Conservation (phyloP, 2,329 filamentous ascomycete species). For the Seiridium cupressi region DNA sequence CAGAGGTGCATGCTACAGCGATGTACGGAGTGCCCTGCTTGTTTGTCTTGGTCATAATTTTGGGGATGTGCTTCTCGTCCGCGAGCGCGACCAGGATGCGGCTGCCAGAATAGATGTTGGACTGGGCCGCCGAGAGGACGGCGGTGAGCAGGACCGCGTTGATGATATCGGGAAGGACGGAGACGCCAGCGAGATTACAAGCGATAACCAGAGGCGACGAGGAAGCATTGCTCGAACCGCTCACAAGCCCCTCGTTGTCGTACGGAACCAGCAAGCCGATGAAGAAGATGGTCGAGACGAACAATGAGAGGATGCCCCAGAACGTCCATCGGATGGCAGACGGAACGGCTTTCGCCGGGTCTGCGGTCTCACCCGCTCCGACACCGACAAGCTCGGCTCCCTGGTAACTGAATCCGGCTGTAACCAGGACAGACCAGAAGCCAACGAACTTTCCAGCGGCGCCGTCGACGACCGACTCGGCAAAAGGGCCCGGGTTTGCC, state of each 20-base stretch:
- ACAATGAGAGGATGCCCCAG: constrained; percentile 71
- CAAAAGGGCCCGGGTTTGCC: constrained; percentile 66
- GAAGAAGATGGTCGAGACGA: constrained; percentile 65
- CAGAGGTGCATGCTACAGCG: constrained; percentile 55
- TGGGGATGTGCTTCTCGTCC: constrained; percentile 61
- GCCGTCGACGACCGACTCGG: constrained; percentile 54
- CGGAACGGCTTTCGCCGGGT: constrained; percentile 71
- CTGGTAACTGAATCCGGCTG: constrained; percentile 69
- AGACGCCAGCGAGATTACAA: constrained; percentile 60
- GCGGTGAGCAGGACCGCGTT: constrained; percentile 77
- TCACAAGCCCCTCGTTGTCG: constrained; percentile 14
- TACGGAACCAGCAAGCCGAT: constrained; percentile 70
- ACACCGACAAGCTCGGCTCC: constrained; percentile 76
- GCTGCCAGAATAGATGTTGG: constrained; percentile 71
- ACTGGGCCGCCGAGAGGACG: constrained; percentile 76
- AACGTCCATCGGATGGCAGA: constrained; percentile 72
- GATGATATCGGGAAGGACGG: constrained; percentile 65
- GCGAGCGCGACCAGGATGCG: constrained; percentile 68
- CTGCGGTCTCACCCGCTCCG: constrained; percentile 73
- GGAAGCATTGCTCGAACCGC: constrained; percentile 51
- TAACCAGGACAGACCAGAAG: constrained; percentile 68
- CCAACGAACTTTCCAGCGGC: constrained; percentile 62
- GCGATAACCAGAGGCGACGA: constrained; percentile 66
- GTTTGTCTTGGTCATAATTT: constrained; percentile 58
- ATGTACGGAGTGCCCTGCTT: constrained; percentile 60